phyloP scores from a whole-genome alignment of 1,284 basidiomycete genomes.

The Leccinum griseonigrum region DNA sequence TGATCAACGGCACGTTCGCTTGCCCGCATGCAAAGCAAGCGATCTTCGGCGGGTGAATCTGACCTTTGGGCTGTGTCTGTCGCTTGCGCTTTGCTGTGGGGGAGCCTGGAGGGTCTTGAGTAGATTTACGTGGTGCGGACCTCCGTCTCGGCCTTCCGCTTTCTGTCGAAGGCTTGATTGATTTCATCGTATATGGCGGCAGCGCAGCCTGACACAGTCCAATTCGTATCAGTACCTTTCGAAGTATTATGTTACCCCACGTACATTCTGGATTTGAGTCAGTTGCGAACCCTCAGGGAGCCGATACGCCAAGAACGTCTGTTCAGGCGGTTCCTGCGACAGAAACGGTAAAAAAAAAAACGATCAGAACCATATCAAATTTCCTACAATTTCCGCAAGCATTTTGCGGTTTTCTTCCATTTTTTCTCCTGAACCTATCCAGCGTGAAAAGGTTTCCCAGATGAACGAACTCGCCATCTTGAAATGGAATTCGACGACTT shows the following conservation, averaged over 20 bases:
- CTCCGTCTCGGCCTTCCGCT: conserved; percentile 34
- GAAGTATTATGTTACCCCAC: not conserved
- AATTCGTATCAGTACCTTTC: not conserved
- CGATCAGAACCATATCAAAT: not conserved
- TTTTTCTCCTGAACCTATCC: conserved; percentile 54
- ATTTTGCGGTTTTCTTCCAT: conserved; percentile 41
- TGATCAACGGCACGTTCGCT: conserved; percentile 67
- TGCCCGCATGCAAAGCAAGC: conserved; percentile 58
- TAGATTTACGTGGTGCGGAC: conserved; percentile 25
- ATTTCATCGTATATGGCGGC: conserved; percentile 50
- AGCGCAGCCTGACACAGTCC: conserved; percentile 41
- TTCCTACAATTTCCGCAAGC: conserved; percentile 42
- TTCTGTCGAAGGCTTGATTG: conserved; percentile 43
- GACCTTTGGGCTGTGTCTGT: conserved; percentile 23
- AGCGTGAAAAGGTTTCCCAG: conserved; percentile 54
- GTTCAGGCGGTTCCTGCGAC: conserved; percentile 37
- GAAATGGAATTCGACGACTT: conserved; percentile 48
- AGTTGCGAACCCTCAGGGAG: conserved; percentile 54
- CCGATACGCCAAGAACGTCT: conserved; percentile 56
- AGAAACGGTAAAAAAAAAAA: not conserved
- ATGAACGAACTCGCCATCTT: conserved; percentile 43
- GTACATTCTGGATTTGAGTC: conserved; percentile 56
- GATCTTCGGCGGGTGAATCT: conserved; percentile 39
- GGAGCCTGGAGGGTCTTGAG: conserved; percentile 20
- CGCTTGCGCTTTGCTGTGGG: conserved; percentile 31